These are phyloP conservation scores for Bruguiera sexangula DNA, from an alignment of 345 rosid species.

Conservation along the genomic window DNA sequence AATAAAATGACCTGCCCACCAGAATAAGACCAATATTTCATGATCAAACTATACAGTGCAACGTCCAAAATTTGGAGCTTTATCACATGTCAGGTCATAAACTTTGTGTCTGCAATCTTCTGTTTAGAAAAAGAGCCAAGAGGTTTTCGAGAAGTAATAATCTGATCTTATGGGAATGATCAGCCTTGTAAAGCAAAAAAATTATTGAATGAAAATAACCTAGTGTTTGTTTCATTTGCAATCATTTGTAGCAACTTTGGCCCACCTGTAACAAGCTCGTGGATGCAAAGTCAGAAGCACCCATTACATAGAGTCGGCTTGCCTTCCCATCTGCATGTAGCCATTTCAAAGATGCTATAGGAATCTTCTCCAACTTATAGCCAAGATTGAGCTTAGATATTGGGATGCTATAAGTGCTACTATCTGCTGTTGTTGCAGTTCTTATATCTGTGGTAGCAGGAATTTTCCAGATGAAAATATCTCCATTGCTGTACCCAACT, in stretches of 20 bases:
- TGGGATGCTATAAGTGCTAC: conserved; percentile 40
- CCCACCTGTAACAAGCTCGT: conserved; percentile 57
- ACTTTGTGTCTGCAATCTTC: neutral
- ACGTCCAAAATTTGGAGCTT: no score
- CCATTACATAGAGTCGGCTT: conserved; percentile 66
- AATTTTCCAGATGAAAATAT: conserved; percentile 66
- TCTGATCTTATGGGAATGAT: neutral
- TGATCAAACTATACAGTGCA: neutral
- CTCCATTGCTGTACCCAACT: conserved; percentile 81
- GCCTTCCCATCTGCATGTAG: conserved; percentile 65
- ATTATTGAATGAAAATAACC: neutral
- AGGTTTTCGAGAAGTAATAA: neutral
- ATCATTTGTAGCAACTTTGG: conserved; percentile 1
- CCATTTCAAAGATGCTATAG: conserved; percentile 72
- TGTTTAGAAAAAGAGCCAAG: conserved; percentile 3
- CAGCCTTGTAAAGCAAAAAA: neutral
- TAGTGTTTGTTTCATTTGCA: neutral
- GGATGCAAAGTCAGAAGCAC: conserved; percentile 48
- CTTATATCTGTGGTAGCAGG: conserved; percentile 38
- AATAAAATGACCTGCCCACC: conserved; percentile 58
- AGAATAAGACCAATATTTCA: conserved; percentile 5
- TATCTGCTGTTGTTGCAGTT: conserved; percentile 37
- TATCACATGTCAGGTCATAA: no score
- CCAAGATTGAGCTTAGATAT: conserved; percentile 78
- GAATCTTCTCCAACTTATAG: conserved; percentile 64